Evolutionary conservation across 352 stramenopile species (phyloP), one percentile per base, ranked within the genome.

Genomic region (Pseudoperonospora humuli): DNA sequence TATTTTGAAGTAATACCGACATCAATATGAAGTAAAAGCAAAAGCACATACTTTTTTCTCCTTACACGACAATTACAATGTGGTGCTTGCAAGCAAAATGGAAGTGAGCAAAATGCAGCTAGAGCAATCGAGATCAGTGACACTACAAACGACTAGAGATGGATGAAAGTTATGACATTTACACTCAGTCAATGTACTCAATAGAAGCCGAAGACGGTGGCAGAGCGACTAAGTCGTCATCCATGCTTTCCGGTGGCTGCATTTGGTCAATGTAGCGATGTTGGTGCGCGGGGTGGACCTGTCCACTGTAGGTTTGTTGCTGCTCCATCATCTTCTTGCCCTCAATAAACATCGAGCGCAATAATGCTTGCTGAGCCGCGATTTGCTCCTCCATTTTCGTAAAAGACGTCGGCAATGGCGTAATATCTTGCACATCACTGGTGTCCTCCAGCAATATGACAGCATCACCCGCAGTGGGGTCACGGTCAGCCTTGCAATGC

Each of bases 321-420:
- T 82, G 54, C 47, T 82, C 47, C 72, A 85, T 83, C 25, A 87
- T 85, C 58, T 84, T 84, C 48, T 85, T 66, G 39, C 75, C 75
- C 39, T 87, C 70, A 51, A 81, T 61, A 47, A 84, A 68, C 70
- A 87, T 85, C 24, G 69, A 82, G 15, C 75, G 67, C 19, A 88
- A 40, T 17, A 88, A 58, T 44, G 70, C 62, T 56, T 88, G 73
- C 53, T 88, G 76, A 5, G 64, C 73, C 1, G 76, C 76, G 40
- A 88, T 88, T 45, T 78, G 75, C 49, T 88, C 69, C 51, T 88
- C 73, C 76, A 88, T 84, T 45, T 79, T 80, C 5, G 61, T 64
- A 37, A 88, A 88, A 5, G 66, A 75, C 32, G 56, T 78, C 9
- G 73, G 75, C 27, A 87, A 58, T n/a, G 75, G 62, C 14, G 62